phyloP scores from a whole-genome alignment of 257 asterid genomes.

The Solanum piurae region DNA sequence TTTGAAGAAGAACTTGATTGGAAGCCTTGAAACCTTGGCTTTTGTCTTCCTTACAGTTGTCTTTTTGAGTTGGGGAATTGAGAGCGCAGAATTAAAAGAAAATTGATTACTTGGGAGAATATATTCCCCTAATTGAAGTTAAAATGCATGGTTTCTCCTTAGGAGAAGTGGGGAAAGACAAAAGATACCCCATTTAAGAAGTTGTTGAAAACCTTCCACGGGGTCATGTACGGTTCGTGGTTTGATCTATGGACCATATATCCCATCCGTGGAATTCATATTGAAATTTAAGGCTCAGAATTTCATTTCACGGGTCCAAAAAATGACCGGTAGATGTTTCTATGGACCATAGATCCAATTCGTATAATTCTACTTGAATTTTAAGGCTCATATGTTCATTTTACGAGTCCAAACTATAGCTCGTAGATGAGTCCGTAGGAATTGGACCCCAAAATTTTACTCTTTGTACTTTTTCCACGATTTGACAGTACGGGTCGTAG shows the following conservation, averaged over 20 bases:
- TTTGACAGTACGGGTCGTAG: background rate
- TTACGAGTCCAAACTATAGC: background rate
- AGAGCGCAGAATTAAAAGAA: too few relatives aligned
- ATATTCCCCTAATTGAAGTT: background rate
- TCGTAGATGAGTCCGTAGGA: background rate
- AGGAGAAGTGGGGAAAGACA: background rate
- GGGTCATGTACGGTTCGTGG: background rate
- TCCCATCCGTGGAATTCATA: background rate
- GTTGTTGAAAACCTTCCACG: background rate
- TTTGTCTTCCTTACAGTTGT: too few relatives aligned
- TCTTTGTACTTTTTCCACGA: background rate
- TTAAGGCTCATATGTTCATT: background rate
- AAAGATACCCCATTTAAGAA: background rate
- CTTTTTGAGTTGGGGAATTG: background rate
- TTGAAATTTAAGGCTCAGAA: too few relatives aligned
- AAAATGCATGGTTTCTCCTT: background rate
- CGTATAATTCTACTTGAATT: background rate
- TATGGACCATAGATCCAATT: background rate
- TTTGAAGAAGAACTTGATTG: background rate
- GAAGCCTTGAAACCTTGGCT: too few relatives aligned
- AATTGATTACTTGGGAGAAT: background rate
- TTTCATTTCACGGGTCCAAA: background rate
- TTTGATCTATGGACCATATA: too few relatives aligned
- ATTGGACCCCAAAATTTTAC: background rate
- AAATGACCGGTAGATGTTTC: fast-evolving